phyloP scores from a whole-genome alignment of 768 basidiomycete genomes.

The Auriscalpium microsporum region DNA sequence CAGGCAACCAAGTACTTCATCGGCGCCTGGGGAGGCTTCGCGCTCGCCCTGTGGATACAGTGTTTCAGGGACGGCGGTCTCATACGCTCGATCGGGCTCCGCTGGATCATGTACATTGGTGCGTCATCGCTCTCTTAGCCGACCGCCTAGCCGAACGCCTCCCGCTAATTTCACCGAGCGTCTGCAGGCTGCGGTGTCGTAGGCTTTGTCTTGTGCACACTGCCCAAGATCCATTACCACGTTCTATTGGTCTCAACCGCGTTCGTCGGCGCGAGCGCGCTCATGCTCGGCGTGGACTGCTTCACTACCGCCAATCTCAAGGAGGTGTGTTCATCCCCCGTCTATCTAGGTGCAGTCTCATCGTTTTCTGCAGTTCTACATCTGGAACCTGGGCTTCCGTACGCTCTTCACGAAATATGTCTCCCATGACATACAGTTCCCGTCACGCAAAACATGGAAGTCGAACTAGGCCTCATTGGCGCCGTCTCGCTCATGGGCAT shows the following conservation, averaged over 20 bases:
- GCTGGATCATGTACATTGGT: conserved; percentile 91
- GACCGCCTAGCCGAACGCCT: conserved; percentile 10
- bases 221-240: conserved; percentile 83
- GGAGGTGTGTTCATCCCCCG: conserved; percentile 47
- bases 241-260: conserved; percentile 81
- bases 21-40: conserved; percentile 82
- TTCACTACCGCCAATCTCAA: conserved; percentile 88
- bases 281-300: conserved; percentile 91
- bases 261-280: conserved; percentile 81
- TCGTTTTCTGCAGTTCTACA: conserved; percentile 62
- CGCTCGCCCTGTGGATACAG: conserved; percentile 81
- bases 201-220: conserved; percentile 77
- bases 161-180: conserved; percentile 12
- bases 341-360: not conserved
- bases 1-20: conserved; percentile 78
- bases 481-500: conserved; percentile 80
- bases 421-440: conserved; percentile 60
- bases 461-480: conserved; percentile 83
- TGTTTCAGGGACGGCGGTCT: conserved; percentile 78
- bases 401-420: conserved; percentile 71
- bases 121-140: conserved; percentile 17
- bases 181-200: conserved; percentile 56
- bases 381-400: conserved; percentile 89
- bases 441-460: conserved; percentile 84
- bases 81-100: conserved; percentile 63